Evolutionary conservation across 306 rosid species (phyloP).

Genomic region (Ziziphus jujuba): DNA sequence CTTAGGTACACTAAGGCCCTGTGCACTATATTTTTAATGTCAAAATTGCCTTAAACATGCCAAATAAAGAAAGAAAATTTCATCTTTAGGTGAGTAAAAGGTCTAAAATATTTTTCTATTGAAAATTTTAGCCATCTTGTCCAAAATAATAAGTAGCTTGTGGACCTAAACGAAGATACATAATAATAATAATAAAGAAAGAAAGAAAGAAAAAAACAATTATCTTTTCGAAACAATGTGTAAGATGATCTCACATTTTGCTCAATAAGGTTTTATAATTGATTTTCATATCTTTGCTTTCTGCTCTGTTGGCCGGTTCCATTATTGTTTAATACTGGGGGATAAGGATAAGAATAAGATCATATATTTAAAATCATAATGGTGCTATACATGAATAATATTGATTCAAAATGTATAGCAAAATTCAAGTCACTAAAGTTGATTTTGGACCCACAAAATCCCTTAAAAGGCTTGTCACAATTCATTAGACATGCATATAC

Average conservation of each 20-base stretch:
- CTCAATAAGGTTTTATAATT: not conserved
- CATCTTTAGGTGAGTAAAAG: not conserved
- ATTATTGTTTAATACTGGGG: not conserved
- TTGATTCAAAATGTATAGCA: not conserved
- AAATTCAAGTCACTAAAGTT: slow-evolving; percentile 6
- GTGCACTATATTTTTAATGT: not conserved
- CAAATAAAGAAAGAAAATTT: slow-evolving; percentile 5
- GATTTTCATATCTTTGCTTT: not conserved
- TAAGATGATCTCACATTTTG: no score
- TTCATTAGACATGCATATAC: slow-evolving; percentile 8
- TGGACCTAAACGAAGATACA: not conserved
- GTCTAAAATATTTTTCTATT: no score
- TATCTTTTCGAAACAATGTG: slow-evolving; percentile 2
- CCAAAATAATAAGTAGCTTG: not conserved
- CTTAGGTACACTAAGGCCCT: not conserved
- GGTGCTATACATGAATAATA: not conserved
- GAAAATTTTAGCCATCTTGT: no score
- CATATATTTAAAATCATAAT: not conserved
- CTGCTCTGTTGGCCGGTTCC: not conserved
- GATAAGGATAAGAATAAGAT: not conserved
- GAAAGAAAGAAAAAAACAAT: not conserved
- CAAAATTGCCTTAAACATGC: slow-evolving; percentile 1
- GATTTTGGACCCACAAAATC: slow-evolving; percentile 57
- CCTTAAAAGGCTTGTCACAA: slow-evolving; percentile 26
- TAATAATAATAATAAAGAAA: no score